Evolutionary conservation across 305 asterid genomes (phyloP), one percentile per base, ranked within the genome.

Genomic region (Plantago coronopus): DNA sequence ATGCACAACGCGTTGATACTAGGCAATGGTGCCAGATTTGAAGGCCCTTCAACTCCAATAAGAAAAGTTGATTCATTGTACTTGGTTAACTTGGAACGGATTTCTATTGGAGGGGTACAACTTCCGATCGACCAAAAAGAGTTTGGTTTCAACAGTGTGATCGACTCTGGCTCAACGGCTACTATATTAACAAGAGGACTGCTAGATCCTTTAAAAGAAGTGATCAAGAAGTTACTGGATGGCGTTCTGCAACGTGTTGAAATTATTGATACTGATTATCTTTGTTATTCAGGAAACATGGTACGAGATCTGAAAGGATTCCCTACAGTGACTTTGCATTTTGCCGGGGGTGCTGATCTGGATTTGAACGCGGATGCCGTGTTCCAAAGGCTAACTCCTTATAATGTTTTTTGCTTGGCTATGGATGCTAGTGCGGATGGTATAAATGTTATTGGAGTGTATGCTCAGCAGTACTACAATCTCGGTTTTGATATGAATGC

Each of bases 401-500:
- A 59, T 23, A 1, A 45, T 17, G 8, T 34, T 0, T 46, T 48
- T 25, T 66, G 73, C 48, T 48, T 54, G 67, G 65, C 57, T 3
- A 17, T 66, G 8, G 34, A 15, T 43, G 59, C 16, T 22, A 12
- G 62, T 4, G 7, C 4, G 5, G 31, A 19, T 13, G 61, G 17
- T 0, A 0, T 12, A 0, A 56, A 59, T 55, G n/a, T 63, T n/a
- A 62, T 70, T 12, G 76, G 79, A n/a, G n/a, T 64, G 1, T 17
- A 21, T 7, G 72, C 75, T 14, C 79, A 69, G 47, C 79, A 74
- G 55, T 62, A 57, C 53, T 57, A 57, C 49, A 74, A 74, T 46
- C 16, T 74, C 31, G 79, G 79, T 3, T 65, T 65, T 17, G 69
- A 74, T 23, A 49, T 69, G 57, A 22, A 49, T 17, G 61, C 50